These are phyloP conservation scores for Suhomyces ambrosiae DNA, from an alignment of 1,139 yeast genomes.

Conservation along the genomic window DNA sequence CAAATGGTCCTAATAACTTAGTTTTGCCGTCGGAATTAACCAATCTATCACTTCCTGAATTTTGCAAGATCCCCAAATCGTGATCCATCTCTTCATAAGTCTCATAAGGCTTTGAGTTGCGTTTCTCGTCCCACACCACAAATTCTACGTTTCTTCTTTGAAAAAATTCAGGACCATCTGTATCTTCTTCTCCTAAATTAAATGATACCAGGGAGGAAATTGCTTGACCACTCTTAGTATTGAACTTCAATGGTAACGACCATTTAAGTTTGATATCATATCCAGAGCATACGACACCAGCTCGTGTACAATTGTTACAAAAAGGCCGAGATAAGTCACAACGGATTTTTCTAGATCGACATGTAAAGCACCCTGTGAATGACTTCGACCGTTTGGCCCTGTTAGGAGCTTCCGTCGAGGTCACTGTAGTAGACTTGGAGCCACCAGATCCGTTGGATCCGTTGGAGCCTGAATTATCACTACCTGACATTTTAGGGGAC, in stretches of 20 bases:
- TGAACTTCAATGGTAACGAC: constrained; percentile 60
- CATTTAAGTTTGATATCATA: constrained; percentile 80
- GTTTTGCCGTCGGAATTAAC: constrained; percentile 48
- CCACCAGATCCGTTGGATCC: too few relatives aligned
- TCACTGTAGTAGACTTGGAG: too few relatives aligned
- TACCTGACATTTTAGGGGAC: too few relatives aligned
- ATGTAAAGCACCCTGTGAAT: constrained; percentile 55
- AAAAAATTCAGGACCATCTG: constrained; percentile 47
- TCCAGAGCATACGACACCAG: constrained; percentile 72
- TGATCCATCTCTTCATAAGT: constrained; percentile 82
- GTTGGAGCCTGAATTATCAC: too few relatives aligned
- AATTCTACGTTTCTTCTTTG: constrained; percentile 77
- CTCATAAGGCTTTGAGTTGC: constrained; percentile 51
- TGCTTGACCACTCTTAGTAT: constrained; percentile 32
- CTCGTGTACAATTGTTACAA: constrained; percentile 45
- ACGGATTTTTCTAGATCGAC: constrained; percentile 50
- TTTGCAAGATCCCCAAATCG: constrained; percentile 64
- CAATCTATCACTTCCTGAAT: constrained; percentile 45
- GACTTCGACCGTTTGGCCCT: constrained; percentile 38
- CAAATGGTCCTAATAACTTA: constrained; percentile 75
- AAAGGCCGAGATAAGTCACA: constrained; percentile 50
- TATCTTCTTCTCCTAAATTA: constrained; percentile 17
- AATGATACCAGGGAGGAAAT: constrained; percentile 31
- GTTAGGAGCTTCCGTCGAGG: background rate
- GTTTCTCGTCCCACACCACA: constrained; percentile 58